phyloP scores from a whole-genome alignment of 805 yeast genomes.

The Metschnikowia similis region DNA sequence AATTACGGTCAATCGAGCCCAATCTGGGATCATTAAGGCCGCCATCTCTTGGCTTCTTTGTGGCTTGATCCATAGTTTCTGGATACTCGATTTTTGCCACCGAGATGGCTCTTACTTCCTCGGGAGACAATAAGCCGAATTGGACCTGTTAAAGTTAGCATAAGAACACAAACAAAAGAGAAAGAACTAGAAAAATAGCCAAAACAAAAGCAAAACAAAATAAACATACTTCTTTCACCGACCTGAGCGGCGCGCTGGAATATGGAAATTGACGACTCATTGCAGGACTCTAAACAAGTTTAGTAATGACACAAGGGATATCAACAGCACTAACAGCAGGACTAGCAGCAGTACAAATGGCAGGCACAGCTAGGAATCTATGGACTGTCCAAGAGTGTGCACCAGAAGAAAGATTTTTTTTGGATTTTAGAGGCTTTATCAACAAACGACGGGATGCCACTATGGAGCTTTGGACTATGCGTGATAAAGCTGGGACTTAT shows the following conservation, averaged over 20 bases:
- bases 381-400: neutral
- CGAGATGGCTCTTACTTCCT: constrained; percentile 90
- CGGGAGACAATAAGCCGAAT: constrained; percentile 96
- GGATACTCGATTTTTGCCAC: constrained; percentile 98
- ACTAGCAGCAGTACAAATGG: neutral
- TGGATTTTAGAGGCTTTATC: constrained; percentile 1
- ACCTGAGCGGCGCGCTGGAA: constrained; percentile 97
- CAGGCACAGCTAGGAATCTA: constrained; percentile 1
- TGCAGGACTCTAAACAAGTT: constrained; percentile 1
- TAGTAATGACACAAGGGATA: neutral
- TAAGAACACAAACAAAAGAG: neutral
- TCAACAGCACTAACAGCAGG: neutral
- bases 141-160: constrained; percentile 55
- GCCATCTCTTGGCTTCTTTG: constrained; percentile 91
- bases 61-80: constrained; percentile 98
- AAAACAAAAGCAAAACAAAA: too few species aligned
- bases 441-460: neutral
- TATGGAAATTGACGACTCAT: constrained; percentile 68
- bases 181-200: neutral
- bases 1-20: constrained; percentile 95
- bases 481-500: too few species aligned
- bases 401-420: neutral
- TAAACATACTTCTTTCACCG: constrained; percentile 82
- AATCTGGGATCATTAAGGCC: constrained; percentile 96
- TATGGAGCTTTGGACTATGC: too few species aligned